Percentiles rank a stretch among this genome's conserved stretches.
Conservation (phyloP, 306 rosid species). For the Hippophae rhamnoides region DNA sequence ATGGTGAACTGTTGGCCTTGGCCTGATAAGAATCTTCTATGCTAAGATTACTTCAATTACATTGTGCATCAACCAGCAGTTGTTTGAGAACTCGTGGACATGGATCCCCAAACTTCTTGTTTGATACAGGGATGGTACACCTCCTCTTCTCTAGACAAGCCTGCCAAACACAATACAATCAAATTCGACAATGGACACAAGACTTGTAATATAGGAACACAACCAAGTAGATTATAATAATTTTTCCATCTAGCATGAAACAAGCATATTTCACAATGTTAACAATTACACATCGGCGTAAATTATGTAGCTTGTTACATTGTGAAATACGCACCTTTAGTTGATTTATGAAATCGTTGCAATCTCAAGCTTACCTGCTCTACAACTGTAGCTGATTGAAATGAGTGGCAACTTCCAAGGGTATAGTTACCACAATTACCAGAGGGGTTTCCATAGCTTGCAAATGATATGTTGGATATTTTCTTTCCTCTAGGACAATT, state of each 20-base stretch:
- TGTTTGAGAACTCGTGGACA: conserved; percentile 29
- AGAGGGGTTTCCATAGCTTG: conserved; percentile 42
- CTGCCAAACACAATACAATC: conserved; percentile 18
- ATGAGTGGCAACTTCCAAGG: conserved; percentile 31
- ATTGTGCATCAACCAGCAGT: conserved; percentile 38
- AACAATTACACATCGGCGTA: too few species aligned
- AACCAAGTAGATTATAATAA: too few species aligned
- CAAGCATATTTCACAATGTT: too few species aligned
- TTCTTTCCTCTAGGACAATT: conserved; percentile 27
- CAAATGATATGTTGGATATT: conserved; percentile 32
- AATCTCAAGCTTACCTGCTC: conserved; percentile 22
- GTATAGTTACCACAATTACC: conserved; percentile 32
- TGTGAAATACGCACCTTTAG: not conserved
- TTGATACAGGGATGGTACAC: conserved; percentile 29
- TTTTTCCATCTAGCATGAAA: too few species aligned
- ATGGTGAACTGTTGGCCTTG: too few species aligned
- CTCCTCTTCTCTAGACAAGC: conserved; percentile 33
- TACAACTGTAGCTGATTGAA: conserved; percentile 19
- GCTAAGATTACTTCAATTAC: conserved; percentile 16
- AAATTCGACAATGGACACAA: not conserved
- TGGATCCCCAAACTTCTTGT: conserved; percentile 29
- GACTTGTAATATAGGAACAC: not conserved
- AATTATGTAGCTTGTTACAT: too few species aligned
- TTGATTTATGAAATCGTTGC: not conserved
- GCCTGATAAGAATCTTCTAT: too few species aligned